A percentile compares a stretch with the other conserved stretches of the same genome.
Conservation (phyloP, 805 yeast genomes). For the Hagleromyces aurorensis region DNA sequence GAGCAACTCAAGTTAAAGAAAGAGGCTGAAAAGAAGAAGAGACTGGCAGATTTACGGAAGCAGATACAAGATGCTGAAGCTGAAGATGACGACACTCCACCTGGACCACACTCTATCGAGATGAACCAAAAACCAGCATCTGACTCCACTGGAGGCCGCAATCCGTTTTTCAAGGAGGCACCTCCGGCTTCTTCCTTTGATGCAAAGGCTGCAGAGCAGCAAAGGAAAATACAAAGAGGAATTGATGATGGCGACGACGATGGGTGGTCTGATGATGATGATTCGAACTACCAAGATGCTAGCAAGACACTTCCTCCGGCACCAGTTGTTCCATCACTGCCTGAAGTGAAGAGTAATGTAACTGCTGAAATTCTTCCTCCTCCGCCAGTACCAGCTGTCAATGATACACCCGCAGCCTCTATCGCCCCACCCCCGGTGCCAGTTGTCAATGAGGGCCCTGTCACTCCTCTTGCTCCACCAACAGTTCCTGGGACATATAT, state of each 20-base stretch:
- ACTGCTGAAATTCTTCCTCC: constrained; percentile 19
- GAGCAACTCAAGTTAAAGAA: constrained; percentile 39
- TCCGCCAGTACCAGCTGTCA: constrained; percentile 25
- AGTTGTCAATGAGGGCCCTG: no score
- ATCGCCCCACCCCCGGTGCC: no score
- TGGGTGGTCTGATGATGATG: constrained; percentile 33
- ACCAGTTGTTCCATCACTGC: constrained; percentile 28
- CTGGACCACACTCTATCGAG: no score
- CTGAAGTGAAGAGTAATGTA: constrained; percentile 22
- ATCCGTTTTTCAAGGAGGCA: constrained; percentile 50
- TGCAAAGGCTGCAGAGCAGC: constrained; percentile 54
- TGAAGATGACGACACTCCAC: constrained; percentile 31
- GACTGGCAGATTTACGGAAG: constrained; percentile 46
- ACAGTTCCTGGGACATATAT: constrained; percentile 29
- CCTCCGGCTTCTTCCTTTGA: constrained; percentile 36
- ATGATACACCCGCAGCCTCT: constrained; percentile 25
- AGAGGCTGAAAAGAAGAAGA: constrained; percentile 50
- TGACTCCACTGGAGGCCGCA: constrained; percentile 22
- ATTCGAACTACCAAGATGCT: constrained; percentile 24
- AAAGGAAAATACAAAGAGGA: constrained; percentile 63
- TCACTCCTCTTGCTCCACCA: no score
- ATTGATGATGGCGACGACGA: constrained; percentile 29
- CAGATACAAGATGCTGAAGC: constrained; percentile 50
- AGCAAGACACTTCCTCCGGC: constrained; percentile 17
- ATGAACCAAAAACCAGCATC: no score